phyloP scores from a whole-genome alignment of 177 flowering plant genomes.

The Vitis hybrid region DNA sequence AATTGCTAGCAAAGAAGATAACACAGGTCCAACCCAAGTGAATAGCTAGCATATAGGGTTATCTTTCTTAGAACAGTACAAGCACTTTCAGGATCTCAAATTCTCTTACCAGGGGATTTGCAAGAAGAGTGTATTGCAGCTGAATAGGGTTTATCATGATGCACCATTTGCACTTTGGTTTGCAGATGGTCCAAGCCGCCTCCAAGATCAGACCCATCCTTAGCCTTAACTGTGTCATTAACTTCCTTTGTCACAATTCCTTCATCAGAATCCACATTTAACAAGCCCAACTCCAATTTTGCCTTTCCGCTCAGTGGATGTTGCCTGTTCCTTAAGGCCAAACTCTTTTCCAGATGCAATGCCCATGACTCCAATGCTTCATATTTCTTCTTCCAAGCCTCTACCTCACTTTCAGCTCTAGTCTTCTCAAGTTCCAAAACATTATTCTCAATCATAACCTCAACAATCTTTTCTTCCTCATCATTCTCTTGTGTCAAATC shows the following conservation, averaged over 20 bases:
- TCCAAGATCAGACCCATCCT: slow-evolving; percentile 5
- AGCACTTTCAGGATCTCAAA: neutral
- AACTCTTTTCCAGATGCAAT: slow-evolving; percentile 14
- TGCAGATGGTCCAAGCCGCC: neutral
- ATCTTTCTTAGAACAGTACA: slow-evolving; percentile 11
- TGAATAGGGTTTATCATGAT: neutral
- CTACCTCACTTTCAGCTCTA: slow-evolving; percentile 38
- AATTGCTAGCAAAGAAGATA: neutral
- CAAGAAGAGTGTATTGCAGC: neutral
- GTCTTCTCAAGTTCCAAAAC: slow-evolving; percentile 43
- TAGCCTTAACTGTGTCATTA: neutral
- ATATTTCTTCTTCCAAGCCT: slow-evolving; percentile 36
- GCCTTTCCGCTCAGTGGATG: neutral
- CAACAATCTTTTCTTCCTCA: slow-evolving; percentile 22
- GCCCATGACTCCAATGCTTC: slow-evolving; percentile 29
- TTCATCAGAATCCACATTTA: neutral
- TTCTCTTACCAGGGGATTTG: slow-evolving; percentile 1
- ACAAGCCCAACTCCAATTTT: neutral
- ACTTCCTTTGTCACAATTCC: slow-evolving; percentile 1
- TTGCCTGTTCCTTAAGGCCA: neutral
- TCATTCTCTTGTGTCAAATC: slow-evolving; percentile 22
- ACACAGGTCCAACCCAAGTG: neutral
- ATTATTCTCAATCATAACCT: slow-evolving; percentile 40
- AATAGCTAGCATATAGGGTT: neutral
- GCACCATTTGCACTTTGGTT: slow-evolving; percentile 8